Base-by-base conservation (phyloP, 1,284 basidiomycete species). In the Polyporus tsugae region DNA sequence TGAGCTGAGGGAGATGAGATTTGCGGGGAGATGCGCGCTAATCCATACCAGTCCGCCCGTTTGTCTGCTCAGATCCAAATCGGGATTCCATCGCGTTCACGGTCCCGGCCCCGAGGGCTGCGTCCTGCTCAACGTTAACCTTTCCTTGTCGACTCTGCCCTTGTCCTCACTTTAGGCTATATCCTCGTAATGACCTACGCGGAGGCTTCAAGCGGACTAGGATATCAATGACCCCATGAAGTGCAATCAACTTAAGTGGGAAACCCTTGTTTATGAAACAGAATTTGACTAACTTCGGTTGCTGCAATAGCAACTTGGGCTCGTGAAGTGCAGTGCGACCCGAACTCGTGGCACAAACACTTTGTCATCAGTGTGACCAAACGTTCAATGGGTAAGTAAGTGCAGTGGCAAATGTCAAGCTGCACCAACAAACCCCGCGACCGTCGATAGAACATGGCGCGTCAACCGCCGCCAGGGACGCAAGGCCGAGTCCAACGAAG, bases 21-120 rank as follows among this genome's bases (percentile, higher is more conserved):
- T 58, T 4, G 35, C 15, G 1, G 9, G 35, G 33, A 58, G 55
- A 58, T 58, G 55, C 7, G 60, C 60, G 60, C 60, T 49, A 46
- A 6, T n/a, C 44, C 19, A 62, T 49, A 49, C 19, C 29, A 9
- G 44, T 42, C 11, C 17, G 42, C 17, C 44, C 35, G 17, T 36
- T 57, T 36, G n/a, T 58, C 22, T 6, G 19, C 19, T 5, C 35
- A 58, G 55, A 58, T 58, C 55, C 10, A 4, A 11, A 58, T 58
- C 55, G 35, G 33, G 55, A 35, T 2, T 4, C 6, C 29, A 53
- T 33, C 44, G 44, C n/a, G n/a, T n/a, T n/a, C n/a, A n/a, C n/a
- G n/a, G n/a, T n/a, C n/a, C n/a, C n/a, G n/a, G n/a, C n/a, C n/a
- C n/a, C n/a, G n/a, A n/a, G n/a, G n/a, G n/a, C n/a, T n/a, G n/a